phyloP scores from a whole-genome alignment of 2,329 filamentous ascomycete species.

The Whalleya microplaca region DNA sequence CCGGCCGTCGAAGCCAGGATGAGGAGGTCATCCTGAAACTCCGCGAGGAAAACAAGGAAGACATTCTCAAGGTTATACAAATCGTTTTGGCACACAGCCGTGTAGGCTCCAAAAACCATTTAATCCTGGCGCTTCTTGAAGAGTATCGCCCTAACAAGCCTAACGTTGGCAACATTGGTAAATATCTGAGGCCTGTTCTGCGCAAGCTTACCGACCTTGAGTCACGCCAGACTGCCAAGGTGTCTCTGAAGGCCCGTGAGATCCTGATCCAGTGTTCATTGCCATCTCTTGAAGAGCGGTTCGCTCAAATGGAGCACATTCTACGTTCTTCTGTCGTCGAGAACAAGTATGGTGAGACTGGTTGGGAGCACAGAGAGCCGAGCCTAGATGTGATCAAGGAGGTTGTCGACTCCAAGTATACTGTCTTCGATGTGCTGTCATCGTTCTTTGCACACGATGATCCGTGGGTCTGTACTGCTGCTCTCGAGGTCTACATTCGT shows the following conservation, averaged over 20 bases:
- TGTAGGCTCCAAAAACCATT: constrained; percentile 90
- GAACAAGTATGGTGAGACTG: constrained; percentile 95
- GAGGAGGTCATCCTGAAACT: constrained; percentile 93
- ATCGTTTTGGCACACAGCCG: constrained; percentile 92
- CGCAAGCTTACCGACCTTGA: constrained; percentile 90
- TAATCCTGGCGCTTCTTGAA: constrained; percentile 88
- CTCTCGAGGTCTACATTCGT: constrained; percentile 94
- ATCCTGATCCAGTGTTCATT: constrained; percentile 96
- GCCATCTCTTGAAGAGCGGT: constrained; percentile 93
- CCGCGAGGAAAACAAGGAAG: constrained; percentile 95
- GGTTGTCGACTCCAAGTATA: constrained; percentile 98
- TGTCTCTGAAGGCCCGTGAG: constrained; percentile 95
- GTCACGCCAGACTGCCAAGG: constrained; percentile 84
- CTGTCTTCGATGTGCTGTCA: constrained; percentile 93
- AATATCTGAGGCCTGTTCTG: constrained; percentile 81
- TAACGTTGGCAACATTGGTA: constrained; percentile 82
- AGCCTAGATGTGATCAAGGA: constrained; percentile 92
- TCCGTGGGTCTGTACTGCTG: constrained; percentile 90
- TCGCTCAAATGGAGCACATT: constrained; percentile 98
- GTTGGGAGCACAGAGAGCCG: constrained; percentile 94
- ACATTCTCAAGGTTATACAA: constrained; percentile 81
- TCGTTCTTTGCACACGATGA: constrained; percentile 95
- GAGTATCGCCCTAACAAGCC: constrained; percentile 96
- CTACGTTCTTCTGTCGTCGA: constrained; percentile 93
- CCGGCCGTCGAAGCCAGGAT: constrained; percentile 80